Conservation (phyloP, 345 rosid species). For the Brassica carinata region DNA sequence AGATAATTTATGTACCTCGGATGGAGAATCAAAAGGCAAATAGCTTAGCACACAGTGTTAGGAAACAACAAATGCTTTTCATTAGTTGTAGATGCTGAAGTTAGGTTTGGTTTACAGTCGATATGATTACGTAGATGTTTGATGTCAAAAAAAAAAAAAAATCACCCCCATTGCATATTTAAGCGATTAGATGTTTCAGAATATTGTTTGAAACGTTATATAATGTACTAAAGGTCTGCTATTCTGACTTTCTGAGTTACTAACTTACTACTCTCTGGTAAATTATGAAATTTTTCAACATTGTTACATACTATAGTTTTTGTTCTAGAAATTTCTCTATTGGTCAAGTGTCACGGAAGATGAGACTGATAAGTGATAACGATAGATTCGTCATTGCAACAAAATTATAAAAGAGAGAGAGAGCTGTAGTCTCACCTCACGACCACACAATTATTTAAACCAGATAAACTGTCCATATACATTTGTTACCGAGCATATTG, state of each 20-base stretch:
- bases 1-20: no score
- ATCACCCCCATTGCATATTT: background rate
- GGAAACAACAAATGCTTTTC: no score
- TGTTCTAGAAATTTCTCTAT: background rate
- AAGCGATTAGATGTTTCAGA: background rate
- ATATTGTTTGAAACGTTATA: background rate
- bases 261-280: background rate
- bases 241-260: background rate
- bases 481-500: conserved; percentile 17
- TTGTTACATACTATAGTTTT: background rate
- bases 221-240: background rate
- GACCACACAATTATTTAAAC: conserved; percentile 28
- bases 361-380: conserved; percentile 18
- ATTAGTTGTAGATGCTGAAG: no score
- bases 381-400: conserved; percentile 33
- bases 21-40: no score
- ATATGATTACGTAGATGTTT: no score
- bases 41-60: no score
- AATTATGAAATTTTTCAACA: background rate
- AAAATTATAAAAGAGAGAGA: background rate
- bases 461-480: background rate
- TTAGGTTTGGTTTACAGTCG: no score
- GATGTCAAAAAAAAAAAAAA: no score
- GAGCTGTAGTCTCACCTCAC: conserved; percentile 28
- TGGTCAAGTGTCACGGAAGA: conserved; percentile 11